These are phyloP conservation scores for Trametes coccinea DNA, from an alignment of 768 basidiomycete species.

Conservation along the genomic window DNA sequence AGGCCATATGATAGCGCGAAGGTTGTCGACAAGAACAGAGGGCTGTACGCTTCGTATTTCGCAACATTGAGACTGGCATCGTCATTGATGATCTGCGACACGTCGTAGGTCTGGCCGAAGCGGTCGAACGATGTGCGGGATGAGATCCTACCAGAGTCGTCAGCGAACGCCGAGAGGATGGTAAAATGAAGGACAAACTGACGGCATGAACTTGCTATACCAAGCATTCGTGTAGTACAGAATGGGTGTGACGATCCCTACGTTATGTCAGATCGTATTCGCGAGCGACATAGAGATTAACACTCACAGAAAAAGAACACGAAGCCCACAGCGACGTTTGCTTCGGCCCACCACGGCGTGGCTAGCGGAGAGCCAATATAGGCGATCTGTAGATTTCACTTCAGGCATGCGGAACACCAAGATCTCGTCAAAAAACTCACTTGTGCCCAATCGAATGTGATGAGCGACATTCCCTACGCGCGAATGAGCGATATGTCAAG, in stretches of 20 bases:
- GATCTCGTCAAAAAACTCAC: neutral
- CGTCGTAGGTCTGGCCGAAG: conserved; percentile 42
- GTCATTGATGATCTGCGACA: conserved; percentile 40
- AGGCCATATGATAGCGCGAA: conserved; percentile 57
- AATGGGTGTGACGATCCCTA: conserved; percentile 43
- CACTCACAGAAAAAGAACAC: conserved; percentile 45
- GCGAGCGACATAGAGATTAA: conserved; percentile 1
- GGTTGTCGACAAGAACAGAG: conserved; percentile 49
- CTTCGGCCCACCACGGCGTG: conserved; percentile 81
- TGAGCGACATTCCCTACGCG: conserved; percentile 51
- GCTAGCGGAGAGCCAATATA: conserved; percentile 66
- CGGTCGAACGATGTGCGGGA: conserved; percentile 46
- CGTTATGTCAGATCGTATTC: neutral
- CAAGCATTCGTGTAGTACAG: conserved; percentile 41
- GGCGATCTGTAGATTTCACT: conserved; percentile 45
- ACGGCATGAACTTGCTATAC: conserved; percentile 41
- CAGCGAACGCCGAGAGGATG: neutral
- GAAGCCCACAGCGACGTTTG: conserved; percentile 56
- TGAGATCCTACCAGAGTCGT: conserved; percentile 23
- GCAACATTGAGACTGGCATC: conserved; percentile 38
- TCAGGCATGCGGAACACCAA: neutral
- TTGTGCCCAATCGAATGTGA: conserved; percentile 76
- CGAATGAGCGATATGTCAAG: conserved; percentile 21
- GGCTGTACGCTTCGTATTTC: conserved; percentile 44
- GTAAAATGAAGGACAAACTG: conserved; percentile 6